Evolutionary conservation across 768 basidiomycete genomes (phyloP).

Genomic region (Leccinum subtestaceum): DNA sequence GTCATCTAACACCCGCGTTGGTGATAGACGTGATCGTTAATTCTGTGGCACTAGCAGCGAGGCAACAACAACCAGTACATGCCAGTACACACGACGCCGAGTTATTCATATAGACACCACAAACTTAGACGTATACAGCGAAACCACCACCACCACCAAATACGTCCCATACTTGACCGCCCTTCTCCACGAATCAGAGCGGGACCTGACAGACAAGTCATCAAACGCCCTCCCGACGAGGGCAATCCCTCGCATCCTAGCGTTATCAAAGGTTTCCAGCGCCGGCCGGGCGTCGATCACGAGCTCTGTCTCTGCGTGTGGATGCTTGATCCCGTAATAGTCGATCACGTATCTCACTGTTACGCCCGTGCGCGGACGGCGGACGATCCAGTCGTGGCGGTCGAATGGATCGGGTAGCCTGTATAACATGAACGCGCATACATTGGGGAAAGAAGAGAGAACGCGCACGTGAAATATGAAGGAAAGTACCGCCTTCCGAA

Average conservation of each 20-base stretch:
- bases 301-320: neutral
- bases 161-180: neutral
- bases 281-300: conserved; percentile 8
- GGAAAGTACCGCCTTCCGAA: neutral
- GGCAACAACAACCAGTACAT: neutral
- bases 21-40: neutral
- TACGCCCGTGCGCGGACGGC: conserved; percentile 3
- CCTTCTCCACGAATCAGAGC: neutral
- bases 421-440: neutral
- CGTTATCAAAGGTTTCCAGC: conserved; percentile 8
- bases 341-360: conserved; percentile 11
- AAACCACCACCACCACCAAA: conserved; percentile 1
- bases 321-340: conserved; percentile 13
- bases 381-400: conserved; percentile 17
- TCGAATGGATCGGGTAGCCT: conserved; percentile 14
- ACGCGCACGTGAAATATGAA: conserved; percentile 9
- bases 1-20: too few species aligned
- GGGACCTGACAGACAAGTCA: neutral
- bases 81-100: neutral
- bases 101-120: neutral
- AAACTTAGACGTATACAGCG: neutral
- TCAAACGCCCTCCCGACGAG: neutral
- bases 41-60: too few species aligned
- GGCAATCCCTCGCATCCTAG: conserved; percentile 8
- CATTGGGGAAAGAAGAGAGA: neutral